Conservation (phyloP, 2,329 filamentous ascomycete species). For the Pochonia chlamydosporia region DNA sequence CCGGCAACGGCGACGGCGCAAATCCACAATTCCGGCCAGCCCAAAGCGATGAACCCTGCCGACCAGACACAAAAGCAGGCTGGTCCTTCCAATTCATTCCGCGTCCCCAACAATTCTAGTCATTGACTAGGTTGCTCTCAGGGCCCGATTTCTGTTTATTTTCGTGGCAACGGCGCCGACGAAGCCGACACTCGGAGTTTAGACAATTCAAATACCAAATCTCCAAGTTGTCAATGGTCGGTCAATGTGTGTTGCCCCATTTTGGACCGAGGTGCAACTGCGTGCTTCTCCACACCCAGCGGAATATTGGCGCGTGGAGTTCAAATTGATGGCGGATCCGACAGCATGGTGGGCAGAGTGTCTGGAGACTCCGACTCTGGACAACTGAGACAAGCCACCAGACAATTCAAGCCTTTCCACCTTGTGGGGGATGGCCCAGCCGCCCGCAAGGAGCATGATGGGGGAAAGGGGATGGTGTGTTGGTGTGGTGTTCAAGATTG, state of each 20-base stretch:
- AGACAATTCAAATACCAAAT: not conserved
- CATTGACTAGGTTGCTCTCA: not conserved
- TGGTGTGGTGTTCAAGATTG: too few species aligned
- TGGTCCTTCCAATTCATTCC: too few species aligned
- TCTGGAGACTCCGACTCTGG: too few species aligned
- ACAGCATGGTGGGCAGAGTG: too few species aligned
- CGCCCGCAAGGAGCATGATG: too few species aligned
- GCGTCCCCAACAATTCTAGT: not conserved
- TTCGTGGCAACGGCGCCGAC: not conserved
- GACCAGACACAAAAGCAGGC: not conserved
- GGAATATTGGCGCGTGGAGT: not conserved
- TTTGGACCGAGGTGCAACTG: conserved; percentile 1
- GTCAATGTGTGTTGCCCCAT: not conserved
- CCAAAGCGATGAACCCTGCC: not conserved
- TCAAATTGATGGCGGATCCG: not conserved
- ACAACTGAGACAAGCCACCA: too few species aligned
- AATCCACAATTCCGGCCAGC: not conserved
- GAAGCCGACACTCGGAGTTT: not conserved
- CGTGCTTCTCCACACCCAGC: not conserved
- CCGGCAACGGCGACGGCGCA: not conserved
- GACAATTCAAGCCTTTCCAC: not conserved
- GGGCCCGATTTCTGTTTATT: not conserved
- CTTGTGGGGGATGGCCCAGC: too few species aligned
- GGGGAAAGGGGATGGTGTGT: too few species aligned
- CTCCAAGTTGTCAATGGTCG: not conserved